phyloP scores from a whole-genome alignment of 345 rosid species.

The Eucalyptus microcorys region DNA sequence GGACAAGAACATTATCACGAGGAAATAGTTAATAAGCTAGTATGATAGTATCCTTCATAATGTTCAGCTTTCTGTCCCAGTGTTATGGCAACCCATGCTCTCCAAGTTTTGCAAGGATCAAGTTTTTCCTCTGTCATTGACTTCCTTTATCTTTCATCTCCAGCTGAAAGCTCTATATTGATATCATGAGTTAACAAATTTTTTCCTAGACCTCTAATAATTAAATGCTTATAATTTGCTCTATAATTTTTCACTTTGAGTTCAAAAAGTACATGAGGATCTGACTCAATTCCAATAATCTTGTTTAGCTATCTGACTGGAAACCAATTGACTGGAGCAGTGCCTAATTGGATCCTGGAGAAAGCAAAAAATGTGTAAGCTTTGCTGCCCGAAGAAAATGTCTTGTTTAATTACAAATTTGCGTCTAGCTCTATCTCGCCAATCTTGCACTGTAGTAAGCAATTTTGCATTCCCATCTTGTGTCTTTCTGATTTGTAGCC shows the following conservation, averaged over 20 bases:
- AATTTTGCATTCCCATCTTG: not conserved
- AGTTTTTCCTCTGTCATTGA: not conserved
- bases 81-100: not conserved
- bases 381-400: not conserved
- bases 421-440: not conserved
- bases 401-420: not conserved
- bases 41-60: not conserved
- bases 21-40: not conserved
- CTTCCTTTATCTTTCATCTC: not conserved
- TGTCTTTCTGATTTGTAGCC: not conserved
- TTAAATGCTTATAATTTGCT: not conserved
- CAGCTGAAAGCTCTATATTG: not conserved
- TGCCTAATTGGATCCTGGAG: conserved; percentile 8
- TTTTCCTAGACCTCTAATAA: not conserved
- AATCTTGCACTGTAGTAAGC: not conserved
- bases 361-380: not conserved
- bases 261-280: accelerated
- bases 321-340: conserved; percentile 14
- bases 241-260: not conserved
- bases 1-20: not conserved
- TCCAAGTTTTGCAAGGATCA: not conserved
- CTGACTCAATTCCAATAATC: not conserved
- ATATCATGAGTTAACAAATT: not conserved
- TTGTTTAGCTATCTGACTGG: conserved; percentile 15
- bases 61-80: not conserved